Base-by-base conservation (phyloP, 2,329 filamentous ascomycete genomes). In the Cladosporium cucumerinum region DNA sequence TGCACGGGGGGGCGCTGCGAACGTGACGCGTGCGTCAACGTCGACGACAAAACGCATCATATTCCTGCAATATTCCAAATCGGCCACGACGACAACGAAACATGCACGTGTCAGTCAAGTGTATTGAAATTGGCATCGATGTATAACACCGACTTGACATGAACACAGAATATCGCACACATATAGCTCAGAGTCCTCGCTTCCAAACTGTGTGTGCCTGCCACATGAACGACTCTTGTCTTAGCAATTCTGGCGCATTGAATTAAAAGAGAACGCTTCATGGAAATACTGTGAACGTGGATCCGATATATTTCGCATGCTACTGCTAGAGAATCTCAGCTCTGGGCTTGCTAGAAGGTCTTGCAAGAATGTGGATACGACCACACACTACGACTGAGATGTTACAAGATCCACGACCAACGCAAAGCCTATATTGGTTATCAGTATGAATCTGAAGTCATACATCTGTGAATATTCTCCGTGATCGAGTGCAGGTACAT, bases 1-100 rank as follows among this genome's bases (percentile, higher is more conserved):
- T 30, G 49, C 16, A 30, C n/a, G 39, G 39, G 39, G 39, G 39
- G 39, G 39, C 39, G 30, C 51, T 18, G 49, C 49, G 49, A 52
- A 54, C 51, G 51, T 54, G 51, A 54, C 32, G 18, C 4, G 26
- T 54, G 51, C 51, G 51, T 54, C 51, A 54, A 54, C 51, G 26
- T 10, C 51, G 51, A 54, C 28, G 51, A 54, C 51, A 54, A 32
- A 54, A 54, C 51, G 51, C 51, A 54, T 54, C 51, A 54, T 30
- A 30, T 30, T 21, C 7, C n/a, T 30, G 51, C 51, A n/a, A 32
- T 1, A 28, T 54, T 54, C 51, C 51, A 23, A 32, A 54, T 21
- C 2, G n/a, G n/a, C 39, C 39, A 46, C 39, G 8, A 21, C n/a
- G 7, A 23, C n/a, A n/a, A 46, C 3, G n/a, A 12, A 12, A 46